phyloP scores from a whole-genome alignment of 2,329 filamentous ascomycete species.

The Pseudogymnoascus destructans region DNA sequence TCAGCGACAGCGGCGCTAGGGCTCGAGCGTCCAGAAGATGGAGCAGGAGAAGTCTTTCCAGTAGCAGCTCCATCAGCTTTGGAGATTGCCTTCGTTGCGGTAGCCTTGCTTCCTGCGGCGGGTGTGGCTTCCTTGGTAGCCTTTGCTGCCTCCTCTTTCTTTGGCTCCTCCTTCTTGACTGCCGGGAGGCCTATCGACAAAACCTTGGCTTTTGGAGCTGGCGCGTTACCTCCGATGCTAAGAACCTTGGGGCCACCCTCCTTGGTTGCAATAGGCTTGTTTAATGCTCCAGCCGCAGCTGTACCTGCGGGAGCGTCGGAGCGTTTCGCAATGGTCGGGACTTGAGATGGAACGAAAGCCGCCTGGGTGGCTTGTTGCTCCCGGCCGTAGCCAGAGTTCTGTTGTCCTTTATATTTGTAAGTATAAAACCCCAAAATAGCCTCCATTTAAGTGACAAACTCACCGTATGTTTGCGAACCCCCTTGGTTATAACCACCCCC shows the following conservation, averaged over 20 bases:
- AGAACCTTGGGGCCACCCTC: slow-evolving; percentile 50
- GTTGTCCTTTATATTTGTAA: slow-evolving; percentile 29
- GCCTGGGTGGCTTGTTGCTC: slow-evolving; percentile 32
- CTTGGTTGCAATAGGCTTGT: slow-evolving; percentile 41
- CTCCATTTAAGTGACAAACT: neutral
- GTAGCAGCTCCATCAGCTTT: slow-evolving; percentile 55
- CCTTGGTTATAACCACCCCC: slow-evolving; percentile 20
- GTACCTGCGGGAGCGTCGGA: slow-evolving; percentile 33
- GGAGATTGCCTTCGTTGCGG: slow-evolving; percentile 79
- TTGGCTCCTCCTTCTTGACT: slow-evolving; percentile 37
- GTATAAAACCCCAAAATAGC: slow-evolving; percentile 10
- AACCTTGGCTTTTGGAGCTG: slow-evolving; percentile 47
- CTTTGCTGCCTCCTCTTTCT: slow-evolving; percentile 31
- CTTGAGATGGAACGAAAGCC: slow-evolving; percentile 15
- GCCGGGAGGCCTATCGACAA: slow-evolving; percentile 55
- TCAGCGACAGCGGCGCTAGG: slow-evolving; percentile 49
- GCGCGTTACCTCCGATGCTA: slow-evolving; percentile 43
- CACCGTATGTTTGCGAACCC: slow-evolving; percentile 30
- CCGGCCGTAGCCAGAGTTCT: slow-evolving; percentile 42
- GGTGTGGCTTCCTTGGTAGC: slow-evolving; percentile 33
- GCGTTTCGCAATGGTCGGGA: slow-evolving; percentile 50
- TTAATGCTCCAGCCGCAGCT: slow-evolving; percentile 29
- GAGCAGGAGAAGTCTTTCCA: slow-evolving; percentile 67
- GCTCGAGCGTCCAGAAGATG: slow-evolving; percentile 73
- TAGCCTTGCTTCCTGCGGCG: slow-evolving; percentile 66